These are phyloP conservation scores for Aspergillus piperis DNA, from an alignment of 2,329 filamentous ascomycete genomes.

Conservation along the genomic window DNA sequence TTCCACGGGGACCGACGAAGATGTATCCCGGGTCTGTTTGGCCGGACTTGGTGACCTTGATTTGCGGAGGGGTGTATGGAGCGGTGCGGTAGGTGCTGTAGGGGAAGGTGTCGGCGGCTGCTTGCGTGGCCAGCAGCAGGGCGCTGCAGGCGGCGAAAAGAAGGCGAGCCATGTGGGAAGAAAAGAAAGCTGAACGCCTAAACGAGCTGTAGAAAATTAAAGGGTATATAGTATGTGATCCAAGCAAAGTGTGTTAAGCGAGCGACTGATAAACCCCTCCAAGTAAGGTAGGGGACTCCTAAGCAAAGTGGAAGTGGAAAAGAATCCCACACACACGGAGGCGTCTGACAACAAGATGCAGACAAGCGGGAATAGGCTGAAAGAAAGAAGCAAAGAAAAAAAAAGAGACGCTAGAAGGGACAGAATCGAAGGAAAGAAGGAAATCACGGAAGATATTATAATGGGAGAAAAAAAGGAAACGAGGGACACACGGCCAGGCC, in stretches of 20 bases:
- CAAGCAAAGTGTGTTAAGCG: not conserved
- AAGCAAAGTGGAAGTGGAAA: not conserved
- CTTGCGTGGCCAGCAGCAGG: slow-evolving; percentile 20
- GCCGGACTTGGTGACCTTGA: slow-evolving; percentile 35
- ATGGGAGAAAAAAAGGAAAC: not conserved
- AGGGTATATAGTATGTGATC: not conserved
- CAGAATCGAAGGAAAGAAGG: not conserved
- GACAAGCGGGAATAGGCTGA: not conserved
- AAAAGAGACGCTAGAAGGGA: not conserved
- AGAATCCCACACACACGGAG: not conserved
- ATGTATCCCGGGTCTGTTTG: slow-evolving; percentile 36
- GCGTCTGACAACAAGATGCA: not conserved
- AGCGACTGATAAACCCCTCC: not conserved
- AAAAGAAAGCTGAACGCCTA: not conserved
- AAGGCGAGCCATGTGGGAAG: slow-evolving; percentile 13
- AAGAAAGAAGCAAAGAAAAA: not conserved
- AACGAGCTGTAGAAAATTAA: not conserved
- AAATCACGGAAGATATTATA: not conserved
- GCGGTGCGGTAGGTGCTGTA: slow-evolving; percentile 20
- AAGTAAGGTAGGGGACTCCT: not conserved
- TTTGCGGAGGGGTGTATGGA: slow-evolving; percentile 27
- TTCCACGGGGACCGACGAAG: slow-evolving; percentile 36
- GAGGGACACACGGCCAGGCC: not conserved
- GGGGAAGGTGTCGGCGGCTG: slow-evolving; percentile 23
- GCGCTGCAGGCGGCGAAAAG: slow-evolving; percentile 16